A percentile compares a stretch with the other conserved stretches of the same genome.
These are phyloP conservation scores for Ustilago trichophora DNA, from an alignment of 1,284 basidiomycete genomes.

Conservation along the genomic window DNA sequence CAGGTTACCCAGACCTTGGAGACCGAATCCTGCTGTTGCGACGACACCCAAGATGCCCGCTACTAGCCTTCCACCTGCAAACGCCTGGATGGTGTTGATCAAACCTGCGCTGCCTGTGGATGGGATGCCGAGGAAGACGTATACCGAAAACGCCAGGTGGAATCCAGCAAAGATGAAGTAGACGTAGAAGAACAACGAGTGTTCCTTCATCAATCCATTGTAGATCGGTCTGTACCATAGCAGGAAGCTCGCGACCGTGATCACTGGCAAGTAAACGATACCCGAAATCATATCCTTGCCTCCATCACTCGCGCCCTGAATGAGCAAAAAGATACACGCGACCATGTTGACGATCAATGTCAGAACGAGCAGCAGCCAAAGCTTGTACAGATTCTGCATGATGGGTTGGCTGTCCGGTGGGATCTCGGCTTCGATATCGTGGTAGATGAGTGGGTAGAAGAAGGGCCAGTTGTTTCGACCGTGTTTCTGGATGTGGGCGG, in stretches of 20 bases:
- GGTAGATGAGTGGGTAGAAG: constrained; percentile 92
- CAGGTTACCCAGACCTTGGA: constrained; percentile 84
- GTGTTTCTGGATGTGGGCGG: constrained; percentile 78
- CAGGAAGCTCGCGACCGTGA: constrained; percentile 82
- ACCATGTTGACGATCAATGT: constrained; percentile 90
- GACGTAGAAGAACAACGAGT: constrained; percentile 70
- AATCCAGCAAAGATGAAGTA: constrained; percentile 76
- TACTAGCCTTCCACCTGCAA: constrained; percentile 29
- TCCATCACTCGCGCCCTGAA: constrained; percentile 79
- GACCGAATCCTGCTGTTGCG: constrained; percentile 83
- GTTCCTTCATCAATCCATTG: constrained; percentile 93
- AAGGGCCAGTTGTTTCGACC: constrained; percentile 90
- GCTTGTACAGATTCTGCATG: constrained; percentile 75
- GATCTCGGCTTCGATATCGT: constrained; percentile 88
- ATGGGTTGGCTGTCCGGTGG: constrained; percentile 80
- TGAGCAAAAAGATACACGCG: constrained; percentile 85
- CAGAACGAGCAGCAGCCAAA: constrained; percentile 69
- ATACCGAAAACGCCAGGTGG: constrained; percentile 85
- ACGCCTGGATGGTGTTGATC: constrained; percentile 82
- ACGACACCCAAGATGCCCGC: constrained; percentile 75
- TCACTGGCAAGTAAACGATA: constrained; percentile 83
- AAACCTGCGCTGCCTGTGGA: constrained; percentile 94
- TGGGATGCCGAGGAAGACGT: constrained; percentile 65
- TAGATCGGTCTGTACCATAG: constrained; percentile 89
- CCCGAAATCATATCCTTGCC: constrained; percentile 77